These are phyloP conservation scores for Trichosporon sp. DNA, from an alignment of 1,284 basidiomycete species.

Conservation along the genomic window DNA sequence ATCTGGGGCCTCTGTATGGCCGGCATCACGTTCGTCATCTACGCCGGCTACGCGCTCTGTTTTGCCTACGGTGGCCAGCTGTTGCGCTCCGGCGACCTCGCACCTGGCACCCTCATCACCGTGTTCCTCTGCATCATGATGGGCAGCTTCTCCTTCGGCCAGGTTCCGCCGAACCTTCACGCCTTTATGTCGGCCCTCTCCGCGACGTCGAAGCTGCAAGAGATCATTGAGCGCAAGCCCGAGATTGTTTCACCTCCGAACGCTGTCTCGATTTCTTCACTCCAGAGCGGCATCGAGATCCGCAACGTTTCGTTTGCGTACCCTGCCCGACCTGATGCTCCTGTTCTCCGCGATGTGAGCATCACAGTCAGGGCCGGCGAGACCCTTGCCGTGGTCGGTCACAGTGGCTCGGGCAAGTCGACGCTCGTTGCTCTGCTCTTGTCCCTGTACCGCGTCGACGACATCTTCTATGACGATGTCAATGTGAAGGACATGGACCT, in stretches of 20 bases:
- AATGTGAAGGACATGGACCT: not conserved
- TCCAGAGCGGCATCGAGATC: not conserved
- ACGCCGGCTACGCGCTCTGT: not conserved
- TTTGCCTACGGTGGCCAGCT: not conserved
- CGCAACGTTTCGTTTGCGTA: not conserved
- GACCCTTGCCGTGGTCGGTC: not conserved
- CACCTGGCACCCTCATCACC: not conserved
- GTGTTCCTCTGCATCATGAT: not conserved
- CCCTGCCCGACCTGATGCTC: not conserved
- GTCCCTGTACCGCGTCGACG: conserved; percentile 23
- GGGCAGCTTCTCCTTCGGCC: not conserved
- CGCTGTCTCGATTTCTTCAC: not conserved
- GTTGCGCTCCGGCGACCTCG: not conserved
- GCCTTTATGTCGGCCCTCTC: not conserved
- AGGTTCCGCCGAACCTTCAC: not conserved
- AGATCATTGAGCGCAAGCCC: not conserved
- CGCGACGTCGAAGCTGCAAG: not conserved
- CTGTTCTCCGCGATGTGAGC: not conserved
- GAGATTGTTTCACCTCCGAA: not conserved
- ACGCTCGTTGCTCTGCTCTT: conserved; percentile 78
- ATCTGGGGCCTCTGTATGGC: not conserved
- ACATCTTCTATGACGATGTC: conserved; percentile 93
- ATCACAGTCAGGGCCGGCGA: not conserved
- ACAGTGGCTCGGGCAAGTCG: conserved; percentile 83
- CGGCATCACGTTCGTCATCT: not conserved